phyloP scores from a whole-genome alignment of 2,329 filamentous ascomycete genomes.

The Neofusicoccum kwambonambiense region DNA sequence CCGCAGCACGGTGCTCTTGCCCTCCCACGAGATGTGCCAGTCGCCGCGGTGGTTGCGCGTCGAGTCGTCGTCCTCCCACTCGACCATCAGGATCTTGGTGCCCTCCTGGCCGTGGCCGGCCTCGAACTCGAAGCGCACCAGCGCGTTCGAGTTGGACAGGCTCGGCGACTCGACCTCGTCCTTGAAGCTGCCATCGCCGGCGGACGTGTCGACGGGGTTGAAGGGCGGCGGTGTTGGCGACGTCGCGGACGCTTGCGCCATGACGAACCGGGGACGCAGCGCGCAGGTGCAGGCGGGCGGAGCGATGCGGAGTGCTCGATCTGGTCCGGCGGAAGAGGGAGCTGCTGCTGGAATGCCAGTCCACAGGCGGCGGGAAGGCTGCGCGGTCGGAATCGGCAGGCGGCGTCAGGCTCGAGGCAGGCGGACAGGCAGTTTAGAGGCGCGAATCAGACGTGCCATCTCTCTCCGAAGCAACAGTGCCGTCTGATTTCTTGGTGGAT shows the following conservation, averaged over 20 bases:
- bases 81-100: conserved; percentile 90
- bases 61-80: conserved; percentile 70
- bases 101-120: conserved; percentile 73
- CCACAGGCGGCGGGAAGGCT: not conserved
- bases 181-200: conserved; percentile 28
- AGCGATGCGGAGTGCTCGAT: conserved; percentile 6
- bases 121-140: conserved; percentile 86
- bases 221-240: conserved; percentile 36
- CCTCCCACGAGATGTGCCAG: conserved; percentile 83
- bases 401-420: not conserved
- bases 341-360: not conserved
- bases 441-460: conserved; percentile 14
- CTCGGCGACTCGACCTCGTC: conserved; percentile 48
- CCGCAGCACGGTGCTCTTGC: conserved; percentile 70
- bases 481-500: conserved; percentile 18
- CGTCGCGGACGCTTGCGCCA: conserved; percentile 27
- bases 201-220: conserved; percentile 43
- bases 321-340: not conserved
- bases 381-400: conserved; percentile 1
- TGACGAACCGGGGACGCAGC: conserved; percentile 23
- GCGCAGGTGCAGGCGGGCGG: conserved; percentile 10
- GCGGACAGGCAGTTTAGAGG: not conserved
- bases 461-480: conserved; percentile 10
- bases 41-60: conserved; percentile 49
- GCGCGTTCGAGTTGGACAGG: conserved; percentile 55